Percentiles rank a stretch among this genome's conserved stretches.
These are phyloP conservation scores for Sporothrix pseudoabietina DNA, from an alignment of 2,329 filamentous ascomycete species.

Conservation along the genomic window DNA sequence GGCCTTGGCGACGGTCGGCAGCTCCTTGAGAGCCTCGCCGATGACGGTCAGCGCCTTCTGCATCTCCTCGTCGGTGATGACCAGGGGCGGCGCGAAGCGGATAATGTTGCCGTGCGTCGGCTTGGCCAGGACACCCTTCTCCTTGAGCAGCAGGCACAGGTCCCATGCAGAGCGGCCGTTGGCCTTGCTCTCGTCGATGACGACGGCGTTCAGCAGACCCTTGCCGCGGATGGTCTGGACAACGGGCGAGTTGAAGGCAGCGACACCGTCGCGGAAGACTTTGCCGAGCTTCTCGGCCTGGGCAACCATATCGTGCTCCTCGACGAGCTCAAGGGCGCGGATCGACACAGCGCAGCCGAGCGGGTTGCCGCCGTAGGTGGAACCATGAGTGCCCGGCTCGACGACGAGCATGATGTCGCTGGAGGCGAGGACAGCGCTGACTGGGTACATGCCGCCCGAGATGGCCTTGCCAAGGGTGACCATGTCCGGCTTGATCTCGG, in stretches of 20 bases:
- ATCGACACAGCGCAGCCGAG: constrained; percentile 95
- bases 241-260: constrained; percentile 74
- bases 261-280: constrained; percentile 77
- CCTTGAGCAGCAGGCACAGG: constrained; percentile 91
- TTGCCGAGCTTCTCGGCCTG: constrained; percentile 79
- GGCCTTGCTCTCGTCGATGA: constrained; percentile 88
- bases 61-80: constrained; percentile 89
- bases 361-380: constrained; percentile 97
- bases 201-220: constrained; percentile 90
- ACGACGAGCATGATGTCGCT: constrained; percentile 94
- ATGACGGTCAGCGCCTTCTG: constrained; percentile 77
- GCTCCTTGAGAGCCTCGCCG: constrained; percentile 75
- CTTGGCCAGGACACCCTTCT: constrained; percentile 94
- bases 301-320: constrained; percentile 86
- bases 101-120: constrained; percentile 99
- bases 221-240: constrained; percentile 86
- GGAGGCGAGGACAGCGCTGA: constrained; percentile 84
- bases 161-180: constrained; percentile 92
- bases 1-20: constrained; percentile 64
- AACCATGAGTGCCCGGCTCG: constrained; percentile 95
- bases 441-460: constrained; percentile 98
- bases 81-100: constrained; percentile 90
- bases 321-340: constrained; percentile 87
- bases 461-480: constrained; percentile 96
- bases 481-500: constrained; percentile 91